Base-by-base conservation (phyloP, 257 asterid species). In the Forsythia suspensa region DNA sequence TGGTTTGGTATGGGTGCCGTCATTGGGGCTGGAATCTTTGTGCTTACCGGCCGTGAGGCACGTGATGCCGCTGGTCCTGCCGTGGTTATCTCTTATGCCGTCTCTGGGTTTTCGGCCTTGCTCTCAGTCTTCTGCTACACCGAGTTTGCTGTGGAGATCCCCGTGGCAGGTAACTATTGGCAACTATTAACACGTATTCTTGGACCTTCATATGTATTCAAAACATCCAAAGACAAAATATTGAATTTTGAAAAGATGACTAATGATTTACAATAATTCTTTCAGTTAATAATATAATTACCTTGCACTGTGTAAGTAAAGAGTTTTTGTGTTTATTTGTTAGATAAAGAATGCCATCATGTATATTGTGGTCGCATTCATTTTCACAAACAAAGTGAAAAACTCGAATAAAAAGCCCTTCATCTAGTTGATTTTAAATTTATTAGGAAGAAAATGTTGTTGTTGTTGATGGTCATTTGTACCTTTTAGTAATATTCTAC, bases 1-100 rank as follows among this genome's bases (percentile, higher is more conserved):
- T 92, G 98, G 97, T 94, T 94, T 43, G 98, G 98, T 0, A 88
- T 94, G 96, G 98, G 98, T 1, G 96, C 97, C 3, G 97, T 94
- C 51, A 89, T 94, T 44, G 97, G 98, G 0, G 97, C 98, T 29
- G 98, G 98, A 0, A 91, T 93, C 43, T 93, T 93, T 76, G 98
- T 93, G 21, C 88, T 91, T 36, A 93, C 98, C 4, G 97, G 97
- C 1, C 83, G 74, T 6, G 98, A 89, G 86, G 97, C 96, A 0
- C 73, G 29, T 5, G 13, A 74, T 0, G 72, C 39, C 3, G 96
- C 94, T 1, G 98, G 98, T 13, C 96, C 98, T 0, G 94, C 97
- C 4, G 94, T 93, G 21, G 94, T 93, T n/a, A 81, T 93, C 0
- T 91, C 97, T 0, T 91, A 86, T 57, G 92, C 79, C 2, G 89